Evolutionary conservation across 2,329 filamentous ascomycete genomes (phyloP), one percentile per base, ranked within the genome.

Genomic region (Chaetomiaceae sp.): DNA sequence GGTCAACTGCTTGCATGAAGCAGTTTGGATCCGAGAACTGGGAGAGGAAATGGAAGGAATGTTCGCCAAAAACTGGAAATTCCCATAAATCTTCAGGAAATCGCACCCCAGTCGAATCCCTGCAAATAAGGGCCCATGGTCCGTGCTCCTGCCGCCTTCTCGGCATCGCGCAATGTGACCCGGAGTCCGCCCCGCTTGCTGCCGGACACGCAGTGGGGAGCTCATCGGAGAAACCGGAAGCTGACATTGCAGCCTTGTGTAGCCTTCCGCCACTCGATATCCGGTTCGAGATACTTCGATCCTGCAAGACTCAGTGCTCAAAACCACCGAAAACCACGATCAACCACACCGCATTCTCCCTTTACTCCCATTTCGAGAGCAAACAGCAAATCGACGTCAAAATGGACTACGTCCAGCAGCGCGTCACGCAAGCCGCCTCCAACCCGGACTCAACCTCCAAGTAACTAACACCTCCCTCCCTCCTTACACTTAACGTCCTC

Each of bases 351-450:
- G n/a, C n/a, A n/a, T n/a, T n/a, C n/a, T n/a, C n/a, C n/a, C n/a
- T n/a, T n/a, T n/a, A n/a, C n/a, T n/a, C n/a, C n/a, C n/a, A n/a
- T n/a, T n/a, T n/a, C n/a, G n/a, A n/a, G n/a, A n/a, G n/a, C 27
- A 31, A 12, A 7, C 27, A 31, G 14, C 8, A 31, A 27, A 9
- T 9, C 27, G 9, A 3, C 8, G 8, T 31, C 27, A 54, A 40
- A 37, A 82, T 82, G 80, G 79, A 83, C 53, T 80, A 82, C 72
- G 75, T 82, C 62, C 73, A 80, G 65, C 75, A 79, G 57, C 76
- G 78, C 58, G 72, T 82, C 63, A 74, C 73, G 61, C 75, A 82
- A 57, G 75, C 80, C 66, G 79, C 77, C 58, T 71, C 75, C 61
- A 74, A 71, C 59, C 64, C 69, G n/a, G 62, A 65, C 19, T 60